Base-by-base conservation (phyloP, 1,284 basidiomycete genomes). In the Wallemia ichthyophaga region DNA sequence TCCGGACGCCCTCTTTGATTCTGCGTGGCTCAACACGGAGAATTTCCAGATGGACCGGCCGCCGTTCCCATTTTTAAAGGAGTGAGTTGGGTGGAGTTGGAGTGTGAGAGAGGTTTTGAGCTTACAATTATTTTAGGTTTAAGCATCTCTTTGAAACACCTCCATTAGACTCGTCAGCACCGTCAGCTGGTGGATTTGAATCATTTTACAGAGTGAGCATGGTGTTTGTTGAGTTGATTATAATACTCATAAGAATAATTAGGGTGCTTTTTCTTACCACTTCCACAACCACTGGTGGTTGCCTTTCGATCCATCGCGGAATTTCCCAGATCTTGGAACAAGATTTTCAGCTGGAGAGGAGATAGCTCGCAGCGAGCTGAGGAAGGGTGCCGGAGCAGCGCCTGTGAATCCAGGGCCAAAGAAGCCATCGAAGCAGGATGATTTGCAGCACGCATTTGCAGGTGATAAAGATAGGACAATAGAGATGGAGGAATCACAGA, bases 281-380 rank as follows among this genome's bases (percentile, higher is more conserved):
- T 87, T 80, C 70, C 84, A 86, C 66, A 85, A 86, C 66, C 83
- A 78, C 67, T 84, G 83, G 82, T 92, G 89, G 88, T 80, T 83
- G 62, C 84, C 87, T 1, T 91, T 94, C 65, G 89, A 95, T 68
- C 76, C 82, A 1, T 71, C 77, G 7, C 80, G 87, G 21, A 87
- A 92, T 68, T 94, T 79, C 77, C 89, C 89, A 9, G 89, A 92
- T 67, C 77, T 94, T 23, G 89, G 89, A 1, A 72, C 76, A 1
- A 76, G 76, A 24, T 94, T 94, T 68, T 72, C 73, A 32, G 77
- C 77, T 27, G 82, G 81, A 28, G 86, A 92, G 69, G 73, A 71
- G 28, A 63, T 61, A n/a, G 64, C 63, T 26, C 63, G 64, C 25
- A 62, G 62, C 9, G 58, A 59, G 21, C 58, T 60, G 17, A 63